phyloP scores from a whole-genome alignment of 108 stramenopile species.

The Parietichytrium sp. region DNA sequence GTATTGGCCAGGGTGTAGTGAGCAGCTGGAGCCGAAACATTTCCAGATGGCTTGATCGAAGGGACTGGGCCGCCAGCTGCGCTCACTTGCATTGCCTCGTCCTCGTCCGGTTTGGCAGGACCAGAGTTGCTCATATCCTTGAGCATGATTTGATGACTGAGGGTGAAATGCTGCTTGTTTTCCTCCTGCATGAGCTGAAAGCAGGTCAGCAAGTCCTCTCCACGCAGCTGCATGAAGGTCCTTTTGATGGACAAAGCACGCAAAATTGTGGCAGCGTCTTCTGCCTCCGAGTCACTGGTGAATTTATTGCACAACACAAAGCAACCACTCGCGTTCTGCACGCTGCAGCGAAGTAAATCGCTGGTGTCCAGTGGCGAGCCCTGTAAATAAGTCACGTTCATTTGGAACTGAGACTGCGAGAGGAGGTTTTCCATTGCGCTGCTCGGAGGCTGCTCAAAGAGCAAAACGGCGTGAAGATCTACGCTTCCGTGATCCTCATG shows the following conservation, averaged over 20 bases:
- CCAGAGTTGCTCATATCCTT: no score
- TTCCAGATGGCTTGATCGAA: no score
- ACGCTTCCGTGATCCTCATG: slow-evolving; percentile 33
- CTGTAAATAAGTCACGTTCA: slow-evolving; percentile 24
- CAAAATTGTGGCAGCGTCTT: slow-evolving; percentile 9
- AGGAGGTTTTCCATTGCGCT: slow-evolving; percentile 15
- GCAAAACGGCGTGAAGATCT: slow-evolving; percentile 13
- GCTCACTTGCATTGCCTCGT: no score
- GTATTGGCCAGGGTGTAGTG: no score
- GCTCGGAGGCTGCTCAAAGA: slow-evolving; percentile 2
- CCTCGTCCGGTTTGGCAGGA: no score
- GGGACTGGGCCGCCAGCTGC: no score
- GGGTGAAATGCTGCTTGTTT: slow-evolving; percentile 26
- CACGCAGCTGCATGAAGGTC: neutral
- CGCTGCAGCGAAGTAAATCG: slow-evolving; percentile 9
- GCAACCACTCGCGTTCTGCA: neutral
- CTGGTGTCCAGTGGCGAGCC: slow-evolving; percentile 5
- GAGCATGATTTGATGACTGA: neutral
- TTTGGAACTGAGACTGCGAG: neutral
- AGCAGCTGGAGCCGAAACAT: no score
- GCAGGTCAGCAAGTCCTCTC: slow-evolving; percentile 11
- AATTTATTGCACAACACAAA: slow-evolving; percentile 34
- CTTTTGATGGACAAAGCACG: slow-evolving; percentile 36
- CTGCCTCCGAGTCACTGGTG: neutral
- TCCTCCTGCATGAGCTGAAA: neutral